Percentiles rank a stretch among this genome's conserved stretches.
Evolutionary conservation across 495 filamentous ascomycete genomes (phyloP).

Genomic region (Tricharina praecox): DNA sequence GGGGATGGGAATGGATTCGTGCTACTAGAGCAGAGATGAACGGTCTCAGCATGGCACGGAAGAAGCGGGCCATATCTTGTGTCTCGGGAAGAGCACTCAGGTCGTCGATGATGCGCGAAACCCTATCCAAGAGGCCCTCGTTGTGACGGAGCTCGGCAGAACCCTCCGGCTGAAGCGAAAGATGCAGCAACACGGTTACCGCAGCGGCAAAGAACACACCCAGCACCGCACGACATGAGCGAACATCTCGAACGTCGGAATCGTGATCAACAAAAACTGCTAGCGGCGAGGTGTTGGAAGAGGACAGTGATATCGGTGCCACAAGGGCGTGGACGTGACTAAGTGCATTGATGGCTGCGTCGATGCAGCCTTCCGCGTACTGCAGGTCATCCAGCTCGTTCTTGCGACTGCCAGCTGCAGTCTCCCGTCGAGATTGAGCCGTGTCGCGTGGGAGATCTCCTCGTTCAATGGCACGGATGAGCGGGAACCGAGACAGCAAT

Average conservation of each 20-base stretch:
- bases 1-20: background rate
- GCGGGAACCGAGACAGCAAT: background rate
- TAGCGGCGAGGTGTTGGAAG: background rate
- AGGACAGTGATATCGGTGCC: background rate
- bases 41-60: background rate
- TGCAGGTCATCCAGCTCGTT: conserved; percentile 1
- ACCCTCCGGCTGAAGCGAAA: background rate
- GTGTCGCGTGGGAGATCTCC: background rate
- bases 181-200: background rate
- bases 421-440: background rate
- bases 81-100: background rate
- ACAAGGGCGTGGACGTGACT: background rate
- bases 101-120: background rate
- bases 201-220: conserved; percentile 3
- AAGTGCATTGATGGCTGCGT: conserved; percentile 1
- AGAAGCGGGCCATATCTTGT: background rate
- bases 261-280: background rate
- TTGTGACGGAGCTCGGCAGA: background rate
- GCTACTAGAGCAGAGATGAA: background rate
- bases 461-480: conserved; percentile 4
- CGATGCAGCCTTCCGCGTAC: conserved; percentile 5
- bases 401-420: background rate
- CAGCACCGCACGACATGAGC: background rate
- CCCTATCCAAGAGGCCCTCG: background rate
- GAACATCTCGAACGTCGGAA: background rate